Evolutionary conservation across 78 protist species (phyloP).

Genomic region (Dictyostelium brefeldianum): DNA sequence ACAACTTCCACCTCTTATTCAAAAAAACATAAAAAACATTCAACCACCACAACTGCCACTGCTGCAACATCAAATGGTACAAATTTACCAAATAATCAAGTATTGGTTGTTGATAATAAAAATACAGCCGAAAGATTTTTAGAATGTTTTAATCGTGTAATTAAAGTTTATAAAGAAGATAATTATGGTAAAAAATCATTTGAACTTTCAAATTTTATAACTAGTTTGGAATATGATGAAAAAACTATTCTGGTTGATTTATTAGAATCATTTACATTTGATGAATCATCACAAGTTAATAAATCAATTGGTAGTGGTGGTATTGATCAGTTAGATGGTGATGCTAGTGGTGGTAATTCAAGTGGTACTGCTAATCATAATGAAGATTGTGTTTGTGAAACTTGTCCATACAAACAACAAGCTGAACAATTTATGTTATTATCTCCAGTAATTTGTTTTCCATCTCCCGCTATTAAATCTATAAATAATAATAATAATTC

Average conservation of each 20-base stretch:
- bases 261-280: slow-evolving; percentile 67
- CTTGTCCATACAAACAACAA: slow-evolving; percentile 53
- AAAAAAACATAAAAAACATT: slow-evolving; percentile 10
- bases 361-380: background rate
- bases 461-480: slow-evolving; percentile 35
- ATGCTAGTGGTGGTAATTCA: background rate
- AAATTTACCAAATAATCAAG: too few relatives aligned
- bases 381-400: slow-evolving; percentile 36
- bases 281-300: slow-evolving; percentile 45
- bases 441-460: slow-evolving; percentile 39
- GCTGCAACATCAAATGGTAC: too few relatives aligned
- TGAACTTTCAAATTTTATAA: slow-evolving; percentile 11
- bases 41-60: background rate
- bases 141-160: slow-evolving; percentile 53
- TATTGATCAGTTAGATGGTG: background rate
- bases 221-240: slow-evolving; percentile 33
- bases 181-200: background rate
- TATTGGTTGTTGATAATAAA: background rate
- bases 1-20: background rate
- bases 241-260: slow-evolving; percentile 35
- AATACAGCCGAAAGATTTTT: slow-evolving; percentile 48
- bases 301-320: background rate
- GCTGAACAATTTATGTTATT: slow-evolving; percentile 55
- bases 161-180: slow-evolving; percentile 57
- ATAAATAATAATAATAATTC: background rate